A percentile compares a stretch with the other conserved stretches of the same genome.
These are phyloP conservation scores for Aspergillus diversus DNA, from an alignment of 495 filamentous ascomycete genomes.

Conservation along the genomic window DNA sequence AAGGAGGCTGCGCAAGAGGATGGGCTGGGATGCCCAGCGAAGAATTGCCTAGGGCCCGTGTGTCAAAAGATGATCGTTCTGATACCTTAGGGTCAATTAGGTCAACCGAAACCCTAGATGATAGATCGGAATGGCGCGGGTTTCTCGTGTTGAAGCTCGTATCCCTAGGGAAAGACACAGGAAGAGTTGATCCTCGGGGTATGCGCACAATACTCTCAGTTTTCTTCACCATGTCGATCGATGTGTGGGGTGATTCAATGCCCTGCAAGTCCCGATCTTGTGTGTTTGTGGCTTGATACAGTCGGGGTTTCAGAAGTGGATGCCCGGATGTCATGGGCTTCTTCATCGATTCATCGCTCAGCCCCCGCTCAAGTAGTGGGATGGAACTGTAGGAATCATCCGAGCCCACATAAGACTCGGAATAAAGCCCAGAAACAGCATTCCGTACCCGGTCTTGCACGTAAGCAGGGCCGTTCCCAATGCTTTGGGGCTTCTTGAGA, in stretches of 20 bases:
- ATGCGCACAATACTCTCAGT: constrained; percentile 61
- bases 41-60: constrained; percentile 43
- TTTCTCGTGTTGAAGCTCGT: constrained; percentile 62
- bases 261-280: constrained; percentile 37
- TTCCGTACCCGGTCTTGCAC: constrained; percentile 36
- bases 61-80: constrained; percentile 37
- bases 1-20: constrained; percentile 73
- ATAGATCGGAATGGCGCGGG: constrained; percentile 69
- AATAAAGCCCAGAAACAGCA: constrained; percentile 39
- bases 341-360: constrained; percentile 62
- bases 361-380: constrained; percentile 73
- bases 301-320: not conserved
- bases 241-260: constrained; percentile 47
- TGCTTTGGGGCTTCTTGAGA: constrained; percentile 32
- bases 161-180: constrained; percentile 40
- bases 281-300: constrained; percentile 25
- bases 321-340: constrained; percentile 29
- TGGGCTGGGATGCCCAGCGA: constrained; percentile 62
- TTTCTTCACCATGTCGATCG: constrained; percentile 59
- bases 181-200: constrained; percentile 47
- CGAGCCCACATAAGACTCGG: constrained; percentile 51
- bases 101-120: constrained; percentile 79
- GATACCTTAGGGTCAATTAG: constrained; percentile 51
- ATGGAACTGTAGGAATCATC: constrained; percentile 78
- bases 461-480: constrained; percentile 34